Evolutionary conservation across 2,329 filamentous ascomycete genomes (phyloP), one percentile per base, ranked within the genome.

Genomic region (Colletotrichum coccodes): DNA sequence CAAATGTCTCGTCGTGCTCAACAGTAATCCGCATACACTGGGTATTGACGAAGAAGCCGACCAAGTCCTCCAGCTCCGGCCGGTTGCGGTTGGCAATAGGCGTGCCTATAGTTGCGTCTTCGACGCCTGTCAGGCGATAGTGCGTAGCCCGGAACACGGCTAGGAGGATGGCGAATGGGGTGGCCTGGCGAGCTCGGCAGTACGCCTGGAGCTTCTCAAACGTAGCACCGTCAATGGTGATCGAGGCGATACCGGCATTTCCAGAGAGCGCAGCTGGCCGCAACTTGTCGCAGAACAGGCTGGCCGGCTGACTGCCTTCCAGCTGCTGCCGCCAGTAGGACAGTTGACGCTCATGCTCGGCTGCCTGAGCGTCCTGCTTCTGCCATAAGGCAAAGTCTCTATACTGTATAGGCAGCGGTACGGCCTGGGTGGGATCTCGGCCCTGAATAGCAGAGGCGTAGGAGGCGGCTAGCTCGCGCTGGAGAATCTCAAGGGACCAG

Each of bases 11-110:
- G 59, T 38, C 32, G 2, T 21, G 38, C 2, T 47, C 56, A 21
- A 59, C n/a, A 7, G 30, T 23, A 21, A 59, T 59, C 18, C 56
- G 56, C 56, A 59, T 59, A 16, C 56, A 59, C 6, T 59, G 56
- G 7, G 56, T 59, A n/a, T 59, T 59, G 26, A 59, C 56, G 26
- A 59, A 59, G 40, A 59, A 59, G 12, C 56, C 56, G 26, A 59
- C 44, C 21, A 59, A 11, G 40, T 59, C 44, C 36, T 59, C 56
- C 6, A 59, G 16, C 26, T 59, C 56, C 2, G 56, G 5, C 38
- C 56, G 28, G 44, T 59, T 59, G 11, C 56, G 56, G 30, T 59
- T 59, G 30, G 56, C 56, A 26, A 47, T 47, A 0, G 56, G 56
- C 14, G 56, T 59, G 18, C 56, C 56, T 5, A 59, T 7, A 3